Percentiles rank a stretch among this genome's conserved stretches.
These are phyloP conservation scores for Neurospora terricola DNA, from an alignment of 495 filamentous ascomycete genomes.

Conservation along the genomic window DNA sequence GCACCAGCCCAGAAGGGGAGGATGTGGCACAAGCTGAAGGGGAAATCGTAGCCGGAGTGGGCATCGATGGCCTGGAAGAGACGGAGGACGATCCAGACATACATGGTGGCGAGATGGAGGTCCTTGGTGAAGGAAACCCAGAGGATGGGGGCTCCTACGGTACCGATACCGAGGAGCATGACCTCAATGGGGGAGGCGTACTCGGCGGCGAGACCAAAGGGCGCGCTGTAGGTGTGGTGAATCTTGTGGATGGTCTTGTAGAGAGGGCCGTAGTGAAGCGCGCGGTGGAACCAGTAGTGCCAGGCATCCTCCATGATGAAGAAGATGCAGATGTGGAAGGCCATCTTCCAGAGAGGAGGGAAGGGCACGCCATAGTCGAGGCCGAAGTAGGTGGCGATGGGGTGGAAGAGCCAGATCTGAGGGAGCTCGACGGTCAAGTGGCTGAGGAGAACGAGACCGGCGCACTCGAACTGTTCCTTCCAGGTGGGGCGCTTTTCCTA, in stretches of 20 bases:
- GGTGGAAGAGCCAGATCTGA: conserved; percentile 99
- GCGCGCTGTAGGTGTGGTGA: conserved; percentile 95
- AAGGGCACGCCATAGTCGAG: conserved; percentile 85
- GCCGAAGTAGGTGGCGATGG: conserved; percentile 89
- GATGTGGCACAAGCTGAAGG: conserved; percentile 91
- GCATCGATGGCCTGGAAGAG: conserved; percentile 97
- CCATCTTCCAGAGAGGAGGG: conserved; percentile 73
- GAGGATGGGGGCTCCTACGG: conserved; percentile 70
- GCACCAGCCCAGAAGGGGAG: conserved; percentile 97
- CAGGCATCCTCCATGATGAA: conserved; percentile 94
- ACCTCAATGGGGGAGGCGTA: conserved; percentile 97
- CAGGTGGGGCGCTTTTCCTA: conserved; percentile 84
- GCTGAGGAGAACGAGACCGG: conserved; percentile 76
- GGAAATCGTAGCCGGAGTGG: conserved; percentile 95
- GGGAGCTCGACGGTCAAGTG: conserved; percentile 97
- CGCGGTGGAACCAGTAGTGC: conserved; percentile 97
- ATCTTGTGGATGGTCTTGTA: conserved; percentile 97
- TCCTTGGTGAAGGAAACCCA: conserved; percentile 79
- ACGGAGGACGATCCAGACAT: conserved; percentile 87
- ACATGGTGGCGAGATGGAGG: conserved; percentile 94
- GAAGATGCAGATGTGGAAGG: conserved; percentile 85
- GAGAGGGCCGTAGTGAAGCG: conserved; percentile 87
- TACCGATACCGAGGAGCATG: conserved; percentile 92
- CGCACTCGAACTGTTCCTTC: conserved; percentile 89
- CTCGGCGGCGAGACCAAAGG: conserved; percentile 92